Conservation (phyloP, 495 filamentous ascomycete genomes). For the Choiromyces venosus region DNA sequence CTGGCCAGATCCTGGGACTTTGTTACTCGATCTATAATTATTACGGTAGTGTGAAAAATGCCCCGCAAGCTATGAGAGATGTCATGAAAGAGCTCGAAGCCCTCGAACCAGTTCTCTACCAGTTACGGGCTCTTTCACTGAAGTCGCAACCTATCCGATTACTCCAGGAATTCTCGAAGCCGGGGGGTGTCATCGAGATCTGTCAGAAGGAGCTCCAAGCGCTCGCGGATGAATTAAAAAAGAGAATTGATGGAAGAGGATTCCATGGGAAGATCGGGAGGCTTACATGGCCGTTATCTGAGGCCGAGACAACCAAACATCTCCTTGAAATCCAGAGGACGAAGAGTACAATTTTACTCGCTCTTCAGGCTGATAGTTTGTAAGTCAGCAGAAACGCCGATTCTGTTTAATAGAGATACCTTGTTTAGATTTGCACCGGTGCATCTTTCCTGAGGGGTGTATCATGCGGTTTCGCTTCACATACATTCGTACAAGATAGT, state of each 20-base stretch:
- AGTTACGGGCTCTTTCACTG: slow-evolving; percentile 5
- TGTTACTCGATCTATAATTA: slow-evolving; percentile 15
- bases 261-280: slow-evolving; percentile 5
- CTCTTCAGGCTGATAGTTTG: slow-evolving; percentile 16
- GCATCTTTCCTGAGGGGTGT: neutral
- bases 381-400: neutral
- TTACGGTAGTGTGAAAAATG: slow-evolving; percentile 9
- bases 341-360: slow-evolving; percentile 15
- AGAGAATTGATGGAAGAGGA: slow-evolving; percentile 17
- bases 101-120: slow-evolving; percentile 14
- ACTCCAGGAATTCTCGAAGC: slow-evolving; percentile 8
- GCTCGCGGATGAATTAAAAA: slow-evolving; percentile 3
- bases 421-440: neutral
- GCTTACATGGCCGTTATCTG: slow-evolving; percentile 17
- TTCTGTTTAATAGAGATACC: neutral
- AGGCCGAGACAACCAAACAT: slow-evolving; percentile 18
- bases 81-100: slow-evolving; percentile 16
- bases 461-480: neutral
- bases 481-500: neutral
- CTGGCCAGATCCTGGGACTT: neutral
- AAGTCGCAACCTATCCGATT: neutral
- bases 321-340: slow-evolving; percentile 13
- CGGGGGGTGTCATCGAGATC: neutral
- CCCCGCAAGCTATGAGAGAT: slow-evolving; percentile 12
- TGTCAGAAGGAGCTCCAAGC: slow-evolving; percentile 5